A percentile compares a stretch with the other conserved stretches of the same genome.
Evolutionary conservation across 768 basidiomycete genomes (phyloP).

Genomic region (Lactarius sanguifluus): DNA sequence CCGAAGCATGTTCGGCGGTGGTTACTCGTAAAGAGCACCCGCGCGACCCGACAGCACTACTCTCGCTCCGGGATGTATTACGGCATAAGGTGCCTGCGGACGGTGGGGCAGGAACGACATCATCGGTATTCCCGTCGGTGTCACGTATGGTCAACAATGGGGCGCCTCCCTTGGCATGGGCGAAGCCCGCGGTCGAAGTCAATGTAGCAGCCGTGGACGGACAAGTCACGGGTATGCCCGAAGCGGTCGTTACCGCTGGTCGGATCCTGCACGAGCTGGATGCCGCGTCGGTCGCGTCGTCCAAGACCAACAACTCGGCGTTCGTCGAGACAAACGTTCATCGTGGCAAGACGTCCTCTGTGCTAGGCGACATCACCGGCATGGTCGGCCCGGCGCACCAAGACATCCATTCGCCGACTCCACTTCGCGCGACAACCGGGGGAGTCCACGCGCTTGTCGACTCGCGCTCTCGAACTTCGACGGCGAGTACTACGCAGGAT

Average conservation of each 20-base stretch:
- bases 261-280: constrained; percentile 50
- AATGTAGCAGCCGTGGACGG: constrained; percentile 53
- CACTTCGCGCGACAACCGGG: not conserved
- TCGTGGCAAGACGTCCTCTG: constrained; percentile 42
- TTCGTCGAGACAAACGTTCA: constrained; percentile 41
- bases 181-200: constrained; percentile 59
- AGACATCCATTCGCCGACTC: not conserved
- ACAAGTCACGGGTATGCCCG: constrained; percentile 41
- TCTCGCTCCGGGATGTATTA: constrained; percentile 62
- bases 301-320: constrained; percentile 33
- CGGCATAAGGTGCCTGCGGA: constrained; percentile 51
- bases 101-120: constrained; percentile 27
- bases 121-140: constrained; percentile 30
- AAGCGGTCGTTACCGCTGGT: constrained; percentile 42
- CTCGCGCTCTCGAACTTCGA: constrained; percentile 20
- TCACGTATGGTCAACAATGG: constrained; percentile 29
- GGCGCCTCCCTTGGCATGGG: constrained; percentile 45
- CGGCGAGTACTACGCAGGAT: constrained; percentile 17
- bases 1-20: constrained; percentile 58
- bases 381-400: constrained; percentile 36
- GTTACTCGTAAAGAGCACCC: constrained; percentile 65
- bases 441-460: not conserved
- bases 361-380: constrained; percentile 40
- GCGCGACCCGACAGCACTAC: constrained; percentile 54
- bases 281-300: constrained; percentile 31